Base-by-base conservation (phyloP, 176 grass and related monocot species). In the Calamus simplicifolius region DNA sequence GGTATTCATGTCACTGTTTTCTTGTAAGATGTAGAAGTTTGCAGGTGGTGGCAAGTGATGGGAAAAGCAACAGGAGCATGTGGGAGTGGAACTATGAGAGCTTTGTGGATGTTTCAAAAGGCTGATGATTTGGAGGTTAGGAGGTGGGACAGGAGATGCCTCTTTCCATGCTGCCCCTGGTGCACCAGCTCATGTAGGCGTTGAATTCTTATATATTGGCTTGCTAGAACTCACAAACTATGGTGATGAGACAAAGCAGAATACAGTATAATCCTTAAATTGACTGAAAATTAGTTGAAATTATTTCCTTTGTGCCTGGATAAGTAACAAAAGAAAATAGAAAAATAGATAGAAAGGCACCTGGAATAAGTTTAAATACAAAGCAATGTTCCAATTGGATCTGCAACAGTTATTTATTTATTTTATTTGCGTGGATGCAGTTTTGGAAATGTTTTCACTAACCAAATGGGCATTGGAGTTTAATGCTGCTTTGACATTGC, bases 11-110 rank as follows among this genome's bases (percentile, higher is more conserved):
- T 80, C 77, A 0, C 73, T 90, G 3, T 90, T 96, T 74, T 86
- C 86, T 4, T 71, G 87, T 50, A 96, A 96, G 71, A 96, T 96
- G 92, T 80, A 90, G 78, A 90, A 90, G 80, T 85, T 70, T 63
- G 66, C 83, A 15, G 52, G 18, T 28, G 57, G 56, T 16, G 66
- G 26, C 17, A 16, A 16, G 52, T 0, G 28, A 26, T 0, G 3
- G 61, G 52, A n/a, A 59, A 68, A 73, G 19, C 57, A 23, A 73
- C 19, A 81, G 21, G 64, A 61, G 71, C 25, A 80, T 96, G 59
- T 88, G 74, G 92, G 92, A 88, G 0, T 87, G 84, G 87, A 77
- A 96, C 79, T 90, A 96, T 60, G 86, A 90, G 48, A 80, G 78
- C 60, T 96, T 90, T 72, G 92, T 96, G 69, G 91, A 96, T 73